These are phyloP conservation scores for Pseudonitzschia pungens DNA, from an alignment of 108 stramenopile genomes.

Conservation along the genomic window DNA sequence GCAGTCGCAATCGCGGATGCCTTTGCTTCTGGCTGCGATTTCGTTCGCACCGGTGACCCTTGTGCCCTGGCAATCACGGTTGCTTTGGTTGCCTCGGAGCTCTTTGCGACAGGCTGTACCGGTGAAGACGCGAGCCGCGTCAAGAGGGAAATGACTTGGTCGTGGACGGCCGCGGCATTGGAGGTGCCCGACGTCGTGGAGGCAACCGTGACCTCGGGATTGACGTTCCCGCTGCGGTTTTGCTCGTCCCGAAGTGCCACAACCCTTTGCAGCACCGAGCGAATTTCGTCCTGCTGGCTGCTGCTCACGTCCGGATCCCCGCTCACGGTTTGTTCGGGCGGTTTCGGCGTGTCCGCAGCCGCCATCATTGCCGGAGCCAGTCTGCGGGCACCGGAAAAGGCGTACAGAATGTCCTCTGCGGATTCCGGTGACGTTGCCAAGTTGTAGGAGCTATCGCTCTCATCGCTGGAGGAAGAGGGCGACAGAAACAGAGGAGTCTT, in stretches of 20 bases:
- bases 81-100: neutral
- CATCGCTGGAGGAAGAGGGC: slow-evolving; percentile 1
- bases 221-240: neutral
- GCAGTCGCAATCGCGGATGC: neutral
- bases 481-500: neutral
- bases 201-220: neutral
- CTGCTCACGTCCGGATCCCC: neutral
- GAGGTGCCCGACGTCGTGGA: neutral
- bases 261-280: neutral
- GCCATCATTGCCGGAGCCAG: neutral
- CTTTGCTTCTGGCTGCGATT: slow-evolving; percentile 7
- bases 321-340: neutral
- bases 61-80: neutral
- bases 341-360: neutral
- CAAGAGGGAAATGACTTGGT: neutral
- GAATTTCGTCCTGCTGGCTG: neutral
- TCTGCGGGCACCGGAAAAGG: neutral
- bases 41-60: neutral
- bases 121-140: neutral
- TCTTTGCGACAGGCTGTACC: neutral
- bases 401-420: slow-evolving; percentile 8
- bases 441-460: neutral
- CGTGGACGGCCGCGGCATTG: neutral
- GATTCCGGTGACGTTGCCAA: neutral
- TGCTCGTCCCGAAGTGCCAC: neutral